These are phyloP conservation scores for Calocybe indica DNA, from an alignment of 768 basidiomycete genomes.

Conservation along the genomic window DNA sequence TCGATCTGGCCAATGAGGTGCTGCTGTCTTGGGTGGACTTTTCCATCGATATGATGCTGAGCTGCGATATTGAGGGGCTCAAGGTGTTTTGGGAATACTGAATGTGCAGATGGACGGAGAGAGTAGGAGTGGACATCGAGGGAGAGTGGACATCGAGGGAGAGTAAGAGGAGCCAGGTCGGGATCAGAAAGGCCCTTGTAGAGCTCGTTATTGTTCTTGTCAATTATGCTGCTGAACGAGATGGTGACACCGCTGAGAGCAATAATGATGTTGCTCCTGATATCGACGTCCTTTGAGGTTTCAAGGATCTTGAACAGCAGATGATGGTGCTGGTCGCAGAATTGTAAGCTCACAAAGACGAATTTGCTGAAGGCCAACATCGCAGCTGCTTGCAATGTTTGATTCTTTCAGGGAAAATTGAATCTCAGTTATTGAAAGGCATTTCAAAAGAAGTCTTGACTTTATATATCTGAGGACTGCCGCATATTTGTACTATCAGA, in stretches of 20 bases:
- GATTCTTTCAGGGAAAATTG: conserved; percentile 56
- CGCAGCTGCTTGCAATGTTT: conserved; percentile 78
- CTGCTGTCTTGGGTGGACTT: no score
- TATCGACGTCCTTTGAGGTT: conserved; percentile 81
- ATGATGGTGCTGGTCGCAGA: conserved; percentile 85
- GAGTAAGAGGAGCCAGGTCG: no score
- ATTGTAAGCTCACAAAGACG: conserved; percentile 89
- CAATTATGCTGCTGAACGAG: conserved; percentile 95
- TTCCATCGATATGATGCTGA: no score
- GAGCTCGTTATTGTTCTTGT: conserved; percentile 93
- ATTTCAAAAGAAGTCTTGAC: no score
- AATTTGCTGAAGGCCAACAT: conserved; percentile 91
- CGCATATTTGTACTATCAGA: conserved; percentile 84
- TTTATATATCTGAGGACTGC: conserved; percentile 88
- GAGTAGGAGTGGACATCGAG: no score
- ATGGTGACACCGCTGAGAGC: conserved; percentile 96
- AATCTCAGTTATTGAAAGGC: not conserved
- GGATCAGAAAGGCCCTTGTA: conserved; percentile 90
- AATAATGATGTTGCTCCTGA: conserved; percentile 95
- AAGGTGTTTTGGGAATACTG: no score
- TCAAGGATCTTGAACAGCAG: conserved; percentile 93
- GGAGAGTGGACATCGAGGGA: no score
- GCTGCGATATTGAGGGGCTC: no score
- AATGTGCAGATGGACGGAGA: no score
- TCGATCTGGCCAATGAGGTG: no score